Evolutionary conservation across 2,329 filamentous ascomycete genomes (phyloP).

Genomic region (Lachnellula arida): DNA sequence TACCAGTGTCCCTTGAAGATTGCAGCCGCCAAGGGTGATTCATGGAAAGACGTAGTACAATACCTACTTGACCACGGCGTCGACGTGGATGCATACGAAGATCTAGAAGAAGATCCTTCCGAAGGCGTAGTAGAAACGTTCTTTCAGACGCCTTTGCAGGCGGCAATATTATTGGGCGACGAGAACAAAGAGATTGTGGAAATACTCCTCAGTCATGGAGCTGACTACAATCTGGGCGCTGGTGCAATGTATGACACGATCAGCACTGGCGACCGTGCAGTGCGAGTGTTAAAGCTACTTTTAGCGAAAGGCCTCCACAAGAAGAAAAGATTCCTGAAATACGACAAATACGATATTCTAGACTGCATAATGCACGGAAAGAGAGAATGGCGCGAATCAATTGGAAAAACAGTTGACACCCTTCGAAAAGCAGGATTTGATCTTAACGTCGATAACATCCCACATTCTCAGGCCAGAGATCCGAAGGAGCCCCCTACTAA

Average conservation of each 20-base stretch:
- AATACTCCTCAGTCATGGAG: background rate
- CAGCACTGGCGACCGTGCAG: background rate
- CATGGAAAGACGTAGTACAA: conserved; percentile 1
- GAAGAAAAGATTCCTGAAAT: background rate
- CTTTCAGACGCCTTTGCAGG: background rate
- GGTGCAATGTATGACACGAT: no score
- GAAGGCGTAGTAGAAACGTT: background rate
- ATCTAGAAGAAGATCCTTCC: background rate
- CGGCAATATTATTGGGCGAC: background rate
- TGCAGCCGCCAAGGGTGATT: background rate
- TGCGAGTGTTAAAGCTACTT: background rate
- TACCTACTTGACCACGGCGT: conserved; percentile 1
- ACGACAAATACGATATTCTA: background rate
- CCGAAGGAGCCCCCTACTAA: no score
- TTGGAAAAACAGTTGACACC: no score
- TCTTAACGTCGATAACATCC: no score
- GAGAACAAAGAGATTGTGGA: background rate
- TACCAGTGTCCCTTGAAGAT: no score
- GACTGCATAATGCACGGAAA: background rate
- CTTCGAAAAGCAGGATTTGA: background rate
- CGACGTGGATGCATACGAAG: conserved; percentile 4
- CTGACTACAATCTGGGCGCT: background rate
- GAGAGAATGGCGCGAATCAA: no score
- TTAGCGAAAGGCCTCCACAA: background rate
- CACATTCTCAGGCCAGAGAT: no score